Percentiles rank a stretch among this genome's conserved stretches.
phyloP scores from a whole-genome alignment of 306 rosid genomes.

The Elaeagnus macrophylla region DNA sequence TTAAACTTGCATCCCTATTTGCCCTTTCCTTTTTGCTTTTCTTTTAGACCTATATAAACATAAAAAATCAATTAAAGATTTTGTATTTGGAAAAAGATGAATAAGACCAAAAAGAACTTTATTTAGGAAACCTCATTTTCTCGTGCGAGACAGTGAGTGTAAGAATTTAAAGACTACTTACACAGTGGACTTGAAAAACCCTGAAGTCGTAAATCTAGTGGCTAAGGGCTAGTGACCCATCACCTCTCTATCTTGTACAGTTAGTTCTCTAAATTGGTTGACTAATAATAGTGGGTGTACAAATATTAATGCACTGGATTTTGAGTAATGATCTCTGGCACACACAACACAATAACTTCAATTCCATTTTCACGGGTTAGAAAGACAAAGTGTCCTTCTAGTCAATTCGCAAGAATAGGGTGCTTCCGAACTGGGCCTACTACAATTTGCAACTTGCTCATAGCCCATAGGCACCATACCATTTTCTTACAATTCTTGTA shows the following conservation, averaged over 20 bases:
- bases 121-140: constrained; percentile 18
- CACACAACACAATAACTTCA: constrained; percentile 14
- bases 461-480: constrained; percentile 11
- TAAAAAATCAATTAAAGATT: constrained; percentile 8
- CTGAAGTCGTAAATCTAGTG: no score
- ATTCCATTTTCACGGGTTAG: constrained; percentile 42
- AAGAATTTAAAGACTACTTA: constrained; percentile 3
- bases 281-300: constrained; percentile 17
- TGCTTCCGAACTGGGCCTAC: constrained; percentile 46
- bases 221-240: no score
- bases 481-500: neutral
- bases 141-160: constrained; percentile 15
- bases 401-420: constrained; percentile 62
- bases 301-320: constrained; percentile 29
- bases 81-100: constrained; percentile 3
- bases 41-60: constrained; percentile 11
- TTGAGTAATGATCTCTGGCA: constrained; percentile 9
- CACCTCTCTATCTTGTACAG: no score
- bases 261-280: no score
- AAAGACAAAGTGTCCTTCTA: constrained; percentile 47
- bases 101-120: constrained; percentile 1
- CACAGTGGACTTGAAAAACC: no score
- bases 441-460: no score
- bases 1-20: constrained; percentile 20
- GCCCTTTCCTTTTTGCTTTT: constrained; percentile 29